Evolutionary conservation across 352 stramenopile genomes (phyloP).

Genomic region (Phytophthora brassicae): DNA sequence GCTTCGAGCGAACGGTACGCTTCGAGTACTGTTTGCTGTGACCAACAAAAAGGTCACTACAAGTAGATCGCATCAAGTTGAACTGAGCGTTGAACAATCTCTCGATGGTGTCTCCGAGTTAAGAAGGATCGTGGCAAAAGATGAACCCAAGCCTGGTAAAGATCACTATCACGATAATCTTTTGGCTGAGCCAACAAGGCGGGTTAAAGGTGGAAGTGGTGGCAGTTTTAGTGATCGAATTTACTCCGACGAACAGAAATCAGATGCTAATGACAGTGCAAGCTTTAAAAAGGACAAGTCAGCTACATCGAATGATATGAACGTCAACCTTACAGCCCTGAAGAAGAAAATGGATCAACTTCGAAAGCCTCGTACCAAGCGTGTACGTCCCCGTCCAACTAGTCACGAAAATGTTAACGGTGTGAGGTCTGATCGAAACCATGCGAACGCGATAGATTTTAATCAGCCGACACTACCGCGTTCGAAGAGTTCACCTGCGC

Average conservation of each 20-base stretch:
- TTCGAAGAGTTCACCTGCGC: slow-evolving; percentile 25
- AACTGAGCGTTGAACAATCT: slow-evolving; percentile 35
- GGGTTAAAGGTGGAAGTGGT: slow-evolving; percentile 7
- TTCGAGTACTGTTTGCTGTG: slow-evolving; percentile 17
- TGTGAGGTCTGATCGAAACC: background rate
- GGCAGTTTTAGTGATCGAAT: slow-evolving; percentile 49
- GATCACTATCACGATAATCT: background rate
- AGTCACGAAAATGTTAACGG: slow-evolving; percentile 14
- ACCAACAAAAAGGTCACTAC: background rate
- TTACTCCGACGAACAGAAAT: slow-evolving; percentile 30
- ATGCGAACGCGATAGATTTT: background rate
- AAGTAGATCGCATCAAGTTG: slow-evolving; percentile 3
- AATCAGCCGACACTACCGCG: background rate
- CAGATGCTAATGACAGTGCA: background rate
- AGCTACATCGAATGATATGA: slow-evolving; percentile 32
- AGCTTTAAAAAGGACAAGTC: slow-evolving; percentile 8
- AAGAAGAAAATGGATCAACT: slow-evolving; percentile 63
- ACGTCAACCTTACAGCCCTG: slow-evolving; percentile 54
- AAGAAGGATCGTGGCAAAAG: slow-evolving; percentile 30
- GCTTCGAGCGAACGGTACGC: slow-evolving; percentile 39
- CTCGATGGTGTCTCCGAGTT: slow-evolving; percentile 44
- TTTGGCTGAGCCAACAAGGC: background rate
- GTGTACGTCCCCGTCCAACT: slow-evolving; percentile 13
- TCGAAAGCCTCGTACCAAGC: slow-evolving; percentile 47
- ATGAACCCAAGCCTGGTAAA: background rate